Evolutionary conservation across 108 stramenopile species (phyloP).

Genomic region (Parietichytrium sp.): DNA sequence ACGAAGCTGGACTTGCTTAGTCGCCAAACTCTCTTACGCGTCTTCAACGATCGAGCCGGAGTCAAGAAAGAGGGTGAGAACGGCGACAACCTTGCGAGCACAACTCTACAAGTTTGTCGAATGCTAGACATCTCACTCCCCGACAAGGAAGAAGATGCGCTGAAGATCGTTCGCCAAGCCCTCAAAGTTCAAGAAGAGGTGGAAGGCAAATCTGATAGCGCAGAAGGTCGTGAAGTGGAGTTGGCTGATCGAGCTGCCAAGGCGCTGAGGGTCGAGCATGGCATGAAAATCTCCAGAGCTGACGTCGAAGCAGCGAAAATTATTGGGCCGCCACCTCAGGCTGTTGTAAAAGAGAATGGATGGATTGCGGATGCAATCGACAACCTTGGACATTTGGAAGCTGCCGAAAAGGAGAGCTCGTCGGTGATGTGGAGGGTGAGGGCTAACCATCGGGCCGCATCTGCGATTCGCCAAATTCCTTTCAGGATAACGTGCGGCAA

Average conservation of each 20-base stretch:
- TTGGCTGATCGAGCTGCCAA: neutral
- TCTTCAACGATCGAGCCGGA: neutral
- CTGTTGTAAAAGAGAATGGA: neutral
- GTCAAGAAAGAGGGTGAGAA: neutral
- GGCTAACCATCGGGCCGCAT: neutral
- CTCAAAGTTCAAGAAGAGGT: neutral
- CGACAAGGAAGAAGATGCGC: neutral
- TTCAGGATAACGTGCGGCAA: neutral
- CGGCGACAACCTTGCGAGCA: neutral
- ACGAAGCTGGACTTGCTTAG: neutral
- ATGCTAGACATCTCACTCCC: neutral
- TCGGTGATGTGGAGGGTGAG: neutral
- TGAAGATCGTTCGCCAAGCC: neutral
- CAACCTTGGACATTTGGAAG: neutral
- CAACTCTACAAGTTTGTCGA: neutral
- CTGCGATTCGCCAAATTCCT: neutral
- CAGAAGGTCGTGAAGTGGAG: neutral
- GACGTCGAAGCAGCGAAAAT: neutral
- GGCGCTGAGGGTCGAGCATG: no score
- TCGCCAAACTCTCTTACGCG: neutral
- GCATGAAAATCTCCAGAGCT: no score
- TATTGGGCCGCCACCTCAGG: constrained; percentile 24
- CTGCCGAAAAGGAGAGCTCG: neutral
- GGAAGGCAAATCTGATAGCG: neutral
- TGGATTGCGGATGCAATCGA: neutral